These are phyloP conservation scores for Phaeophleospora eucalypticola DNA, from an alignment of 2,329 filamentous ascomycete species.

Conservation along the genomic window DNA sequence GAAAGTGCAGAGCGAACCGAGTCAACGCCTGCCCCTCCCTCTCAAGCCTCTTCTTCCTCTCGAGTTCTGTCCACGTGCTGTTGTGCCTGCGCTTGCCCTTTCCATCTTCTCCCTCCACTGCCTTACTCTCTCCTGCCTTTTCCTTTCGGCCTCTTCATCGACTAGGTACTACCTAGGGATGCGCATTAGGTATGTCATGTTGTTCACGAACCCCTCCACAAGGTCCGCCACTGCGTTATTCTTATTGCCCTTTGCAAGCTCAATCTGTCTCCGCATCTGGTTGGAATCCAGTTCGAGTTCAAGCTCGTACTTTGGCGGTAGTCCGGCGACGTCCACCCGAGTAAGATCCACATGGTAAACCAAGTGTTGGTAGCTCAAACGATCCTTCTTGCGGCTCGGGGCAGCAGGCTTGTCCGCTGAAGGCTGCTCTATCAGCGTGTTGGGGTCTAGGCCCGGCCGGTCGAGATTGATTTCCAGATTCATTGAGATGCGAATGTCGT, in stretches of 20 bases:
- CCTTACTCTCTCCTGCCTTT: background rate
- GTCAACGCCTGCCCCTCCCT: no score
- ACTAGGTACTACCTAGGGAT: background rate
- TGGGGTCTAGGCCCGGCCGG: conserved; percentile 56
- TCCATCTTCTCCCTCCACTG: background rate
- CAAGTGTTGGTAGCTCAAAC: conserved; percentile 84
- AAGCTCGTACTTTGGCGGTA: conserved; percentile 69
- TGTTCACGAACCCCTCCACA: conserved; percentile 71
- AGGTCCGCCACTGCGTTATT: conserved; percentile 62
- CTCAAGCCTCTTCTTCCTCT: no score
- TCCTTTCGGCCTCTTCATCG: background rate
- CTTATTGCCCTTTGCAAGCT: conserved; percentile 49
- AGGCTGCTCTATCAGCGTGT: conserved; percentile 47
- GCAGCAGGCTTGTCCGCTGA: conserved; percentile 40
- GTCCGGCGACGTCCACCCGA: conserved; percentile 62
- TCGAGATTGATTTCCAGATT: conserved; percentile 77
- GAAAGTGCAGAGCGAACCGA: background rate
- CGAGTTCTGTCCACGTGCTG: no score
- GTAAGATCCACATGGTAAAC: conserved; percentile 87
- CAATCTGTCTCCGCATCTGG: conserved; percentile 63
- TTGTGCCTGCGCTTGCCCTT: no score
- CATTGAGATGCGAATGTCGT: conserved; percentile 91
- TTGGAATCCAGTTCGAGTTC: conserved; percentile 70
- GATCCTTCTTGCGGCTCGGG: conserved; percentile 63
- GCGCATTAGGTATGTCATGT: conserved; percentile 57